Evolutionary conservation across 225 moss, liverwort and hornwort species (phyloP), one percentile per base, ranked within the genome.

Genomic region (Takakia lepidozioides): DNA sequence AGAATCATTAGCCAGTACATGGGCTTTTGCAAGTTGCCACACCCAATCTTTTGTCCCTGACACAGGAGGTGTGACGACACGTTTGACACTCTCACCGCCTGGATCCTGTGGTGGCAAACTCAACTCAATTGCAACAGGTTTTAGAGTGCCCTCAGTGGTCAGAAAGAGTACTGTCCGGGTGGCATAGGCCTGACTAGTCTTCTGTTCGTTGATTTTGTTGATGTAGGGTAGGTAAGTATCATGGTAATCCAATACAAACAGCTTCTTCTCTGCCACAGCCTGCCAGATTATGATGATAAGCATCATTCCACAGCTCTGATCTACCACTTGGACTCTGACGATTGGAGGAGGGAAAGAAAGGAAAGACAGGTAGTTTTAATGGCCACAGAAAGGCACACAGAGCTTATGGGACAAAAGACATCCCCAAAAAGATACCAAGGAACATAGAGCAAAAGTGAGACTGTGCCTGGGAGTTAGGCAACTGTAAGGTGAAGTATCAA

Each of bases 21-120:
- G 85, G 2, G 74, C 68, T 60, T 83, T 83, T 7, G 78, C 83
- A 37, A 83, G 65, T 50, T 78, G 70, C 83, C 83, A 83, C 38
- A 75, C 62, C 78, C 82, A 86, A 45, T 78, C 55, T 37, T 72
- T 78, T 3, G 54, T 58, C 0, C 74, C 76, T 28, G 48, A 52
- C 9, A 54, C 59, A 21, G 71, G 68, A 26, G 85, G 85, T 0
- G 72, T 82, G 37, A 86, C 61, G 35, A 86, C 78, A 1, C 71
- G 67, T n/a, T 67, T 64, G 29, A 48, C 50, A 22, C 50, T 51
- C 46, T 43, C 38, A 10, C 49, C 27, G 25, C 54, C 62, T 4
- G 8, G 55, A 1, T 55, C 59, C 29, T 62, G 45, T 35, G 68
- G 76, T 19, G 67, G 74, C n/a, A 78, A 46, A 59, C 65, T 77